Evolutionary conservation across 108 stramenopile genomes (phyloP).

Genomic region (Cyclotella baltica): DNA sequence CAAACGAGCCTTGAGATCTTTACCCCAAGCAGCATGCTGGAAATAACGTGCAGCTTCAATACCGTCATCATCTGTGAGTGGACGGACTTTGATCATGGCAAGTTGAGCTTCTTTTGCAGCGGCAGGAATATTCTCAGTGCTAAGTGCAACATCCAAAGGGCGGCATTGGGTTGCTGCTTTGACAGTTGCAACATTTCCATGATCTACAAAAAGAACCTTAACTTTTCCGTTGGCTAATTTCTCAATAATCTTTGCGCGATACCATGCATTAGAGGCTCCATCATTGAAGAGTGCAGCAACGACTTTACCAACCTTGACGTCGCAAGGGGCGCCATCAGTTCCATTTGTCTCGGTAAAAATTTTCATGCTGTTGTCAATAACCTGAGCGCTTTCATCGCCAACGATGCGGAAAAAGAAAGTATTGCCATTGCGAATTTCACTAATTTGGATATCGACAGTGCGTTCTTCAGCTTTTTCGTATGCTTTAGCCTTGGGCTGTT

Average conservation of each 20-base stretch:
- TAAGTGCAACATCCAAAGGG: slow-evolving; percentile 84
- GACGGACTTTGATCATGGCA: slow-evolving; percentile 75
- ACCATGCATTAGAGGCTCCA: slow-evolving; percentile 93
- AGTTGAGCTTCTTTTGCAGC: slow-evolving; percentile 87
- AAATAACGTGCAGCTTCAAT: slow-evolving; percentile 84
- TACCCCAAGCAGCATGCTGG: slow-evolving; percentile 84
- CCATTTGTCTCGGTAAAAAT: slow-evolving; percentile 86
- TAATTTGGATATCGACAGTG: slow-evolving; percentile 70
- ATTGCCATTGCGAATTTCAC: slow-evolving; percentile 92
- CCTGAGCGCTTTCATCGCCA: slow-evolving; percentile 76
- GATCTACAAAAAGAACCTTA: slow-evolving; percentile 93
- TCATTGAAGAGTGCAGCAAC: slow-evolving; percentile 97
- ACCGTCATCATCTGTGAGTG: slow-evolving; percentile 84
- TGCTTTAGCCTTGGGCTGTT: slow-evolving; percentile 48
- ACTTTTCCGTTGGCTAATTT: slow-evolving; percentile 62
- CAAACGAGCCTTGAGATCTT: slow-evolving; percentile 70
- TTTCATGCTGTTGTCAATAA: slow-evolving; percentile 90
- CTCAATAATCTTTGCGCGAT: slow-evolving; percentile 93
- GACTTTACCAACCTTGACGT: slow-evolving; percentile 76
- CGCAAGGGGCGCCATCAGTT: slow-evolving; percentile 82
- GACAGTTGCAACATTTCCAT: slow-evolving; percentile 93
- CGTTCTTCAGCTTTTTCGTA: slow-evolving; percentile 64
- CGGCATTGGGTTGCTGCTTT: slow-evolving; percentile 78
- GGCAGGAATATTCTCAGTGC: slow-evolving; percentile 78
- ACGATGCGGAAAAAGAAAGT: slow-evolving; percentile 90